These are phyloP conservation scores for Claviceps africana DNA, from an alignment of 2,329 filamentous ascomycete genomes.

Conservation along the genomic window DNA sequence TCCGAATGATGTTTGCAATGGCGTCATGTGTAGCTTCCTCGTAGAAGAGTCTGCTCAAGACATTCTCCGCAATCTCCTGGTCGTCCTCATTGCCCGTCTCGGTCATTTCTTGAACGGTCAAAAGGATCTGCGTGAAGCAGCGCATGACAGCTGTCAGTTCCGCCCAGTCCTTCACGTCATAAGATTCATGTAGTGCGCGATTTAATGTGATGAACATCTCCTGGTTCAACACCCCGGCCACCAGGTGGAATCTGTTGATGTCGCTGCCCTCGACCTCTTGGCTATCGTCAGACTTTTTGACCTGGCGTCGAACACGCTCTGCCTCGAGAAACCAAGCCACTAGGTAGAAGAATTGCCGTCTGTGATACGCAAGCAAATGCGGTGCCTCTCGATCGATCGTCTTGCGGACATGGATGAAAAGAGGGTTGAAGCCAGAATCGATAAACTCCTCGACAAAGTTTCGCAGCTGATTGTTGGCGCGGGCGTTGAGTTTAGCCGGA, in stretches of 20 bases:
- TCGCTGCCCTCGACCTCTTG: conserved; percentile 30
- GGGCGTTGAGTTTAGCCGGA: conserved; percentile 52
- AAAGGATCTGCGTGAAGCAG: conserved; percentile 85
- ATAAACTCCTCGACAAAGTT: conserved; percentile 85
- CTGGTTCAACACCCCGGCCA: conserved; percentile 83
- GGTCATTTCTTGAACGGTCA: conserved; percentile 87
- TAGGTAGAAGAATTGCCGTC: conserved; percentile 80
- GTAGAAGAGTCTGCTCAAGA: conserved; percentile 93
- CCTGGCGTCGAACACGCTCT: conserved; percentile 57
- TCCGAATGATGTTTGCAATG: conserved; percentile 63
- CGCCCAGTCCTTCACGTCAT: conserved; percentile 76
- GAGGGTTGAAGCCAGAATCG: conserved; percentile 87
- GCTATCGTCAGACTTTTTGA: conserved; percentile 39
- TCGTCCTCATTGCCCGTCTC: conserved; percentile 79
- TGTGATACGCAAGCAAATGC: conserved; percentile 62
- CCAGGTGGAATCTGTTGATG: conserved; percentile 66
- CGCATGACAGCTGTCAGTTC: conserved; percentile 80
- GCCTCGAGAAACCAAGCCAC: conserved; percentile 87
- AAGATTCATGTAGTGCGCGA: conserved; percentile 61
- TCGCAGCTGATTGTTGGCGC: conserved; percentile 63
- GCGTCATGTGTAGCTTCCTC: conserved; percentile 89
- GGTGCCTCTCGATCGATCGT: conserved; percentile 82
- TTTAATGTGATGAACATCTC: conserved; percentile 88
- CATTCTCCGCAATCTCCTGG: conserved; percentile 95
- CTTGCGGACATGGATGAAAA: conserved; percentile 73